Base-by-base conservation (phyloP, 352 stramenopile genomes). In the Pythium phragmiticola region DNA sequence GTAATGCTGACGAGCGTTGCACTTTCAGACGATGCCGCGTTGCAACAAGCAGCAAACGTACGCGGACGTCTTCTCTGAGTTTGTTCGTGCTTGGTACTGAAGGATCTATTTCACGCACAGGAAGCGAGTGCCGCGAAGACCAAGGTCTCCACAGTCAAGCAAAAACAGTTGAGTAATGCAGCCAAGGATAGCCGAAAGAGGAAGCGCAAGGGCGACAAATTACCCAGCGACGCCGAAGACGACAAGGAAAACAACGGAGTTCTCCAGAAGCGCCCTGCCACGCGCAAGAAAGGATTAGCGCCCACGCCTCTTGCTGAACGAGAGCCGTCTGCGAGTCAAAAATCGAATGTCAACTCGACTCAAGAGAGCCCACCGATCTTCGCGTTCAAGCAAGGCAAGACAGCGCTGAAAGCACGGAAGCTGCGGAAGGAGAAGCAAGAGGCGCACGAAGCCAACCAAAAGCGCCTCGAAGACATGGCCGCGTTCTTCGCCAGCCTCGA, bases 401-500 rank as follows among this genome's bases (percentile, higher is more conserved):
- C 78, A 19, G 60, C 66, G 5, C 82, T 89, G 50, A 70, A 75
- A 19, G 73, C 82, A 17, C 51, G 58, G 7, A 60, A 63, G 16
- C n/a, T 63, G 13, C 51, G 28, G 0, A 63, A 76, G 45, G 33
- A 81, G 51, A 60, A 61, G 16, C 68, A 69, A 26, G 56, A 57
- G 17, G 57, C 78, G n/a, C 60, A 84, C 8, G 63, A 80, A 37
- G 55, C 68, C n/a, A 73, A 78, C 37, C 69, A 80, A 52, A 76
- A 80, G n/a, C 74, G 73, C 11, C 77, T 90, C 49, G 68, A 77
- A 17, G 80, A 86, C 14, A 59, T 92, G 28, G 72, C 87, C 17
- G 66, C 66, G 23, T 92, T 88, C 53, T 92, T 89, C 59, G 77
- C 78, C 16, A 72, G 56, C 14, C 68, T 92, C 37, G 83, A 92